Base-by-base conservation (phyloP, 345 rosid species). In the Ailanthus altissimus region DNA sequence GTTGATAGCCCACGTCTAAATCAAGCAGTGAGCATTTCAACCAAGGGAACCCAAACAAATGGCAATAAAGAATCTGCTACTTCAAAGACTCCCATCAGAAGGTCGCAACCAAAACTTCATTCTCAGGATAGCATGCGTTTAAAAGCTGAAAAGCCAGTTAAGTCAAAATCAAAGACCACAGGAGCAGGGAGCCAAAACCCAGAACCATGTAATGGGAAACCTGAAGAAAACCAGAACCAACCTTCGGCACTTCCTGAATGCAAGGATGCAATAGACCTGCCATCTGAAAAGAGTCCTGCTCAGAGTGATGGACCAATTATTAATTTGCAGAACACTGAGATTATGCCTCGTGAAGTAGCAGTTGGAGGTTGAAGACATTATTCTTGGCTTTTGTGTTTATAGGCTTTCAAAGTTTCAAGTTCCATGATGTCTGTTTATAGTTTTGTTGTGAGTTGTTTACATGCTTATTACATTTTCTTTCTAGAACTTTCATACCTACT, bases 301-400 rank as follows among this genome's bases (percentile, higher is more conserved):
- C 76, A 74, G 43, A 81, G 73, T 12, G 89, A 82, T 60, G 83
- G 73, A 56, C 70, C 49, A 2, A 56, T 78, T 26, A 51, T 80
- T 72, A 67, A 72, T 66, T 57, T 82, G 57, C 45, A 85, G 49
- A 90, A 83, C 67, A 70, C 84, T 6, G 95, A 92, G 80, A 84
- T 87, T 36, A 86, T 87, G 84, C 79, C 88, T 18, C 85, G 60
- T 58, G 87, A 84, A 75, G 93, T 94, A 42, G 70, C 83, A 0
- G 98, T 91, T 45, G 95, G 92, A 81, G 91, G 90, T 50, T 92
- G 82, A 86, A 75, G 73, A 57, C 49, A 23, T 76, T 72, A 47
- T 77, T 79, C 59, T 67, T 50, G 20, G 15, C 46, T 14, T 61
- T 64, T 75, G 54, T 76, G 76, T 75, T 80, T 32, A 65, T 78